These are phyloP conservation scores for Tetraselmis striata DNA, from an alignment of 139 green algal species.

Conservation along the genomic window DNA sequence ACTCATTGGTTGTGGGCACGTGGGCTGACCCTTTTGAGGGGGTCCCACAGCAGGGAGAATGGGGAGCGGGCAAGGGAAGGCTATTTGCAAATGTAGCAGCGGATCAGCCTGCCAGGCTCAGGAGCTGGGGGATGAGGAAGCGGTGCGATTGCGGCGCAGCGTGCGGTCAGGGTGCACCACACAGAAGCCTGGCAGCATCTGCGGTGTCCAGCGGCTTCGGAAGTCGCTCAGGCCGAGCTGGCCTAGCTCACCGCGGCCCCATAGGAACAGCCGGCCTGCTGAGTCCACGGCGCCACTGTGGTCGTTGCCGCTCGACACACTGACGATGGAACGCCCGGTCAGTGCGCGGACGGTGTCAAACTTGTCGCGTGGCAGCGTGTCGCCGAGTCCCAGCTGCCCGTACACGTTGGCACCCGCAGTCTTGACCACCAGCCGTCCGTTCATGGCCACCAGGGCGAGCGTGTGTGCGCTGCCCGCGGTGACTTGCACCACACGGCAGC, in stretches of 20 bases:
- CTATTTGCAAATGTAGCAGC: no score
- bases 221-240: slow-evolving; percentile 69
- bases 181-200: slow-evolving; percentile 33
- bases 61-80: no score
- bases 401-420: slow-evolving; percentile 56
- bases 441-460: slow-evolving; percentile 40
- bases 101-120: no score
- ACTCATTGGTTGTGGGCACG: no score
- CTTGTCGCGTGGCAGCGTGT: slow-evolving; percentile 17
- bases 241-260: slow-evolving; percentile 67
- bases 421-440: slow-evolving; percentile 39
- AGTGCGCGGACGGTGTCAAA: slow-evolving; percentile 42
- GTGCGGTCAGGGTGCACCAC: slow-evolving; percentile 48
- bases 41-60: no score
- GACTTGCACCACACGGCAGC: not conserved
- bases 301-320: slow-evolving; percentile 56
- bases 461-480: slow-evolving; percentile 44
- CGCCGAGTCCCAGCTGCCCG: slow-evolving; percentile 69
- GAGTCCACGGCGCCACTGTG: slow-evolving; percentile 54
- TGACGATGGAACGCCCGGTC: slow-evolving; percentile 28
- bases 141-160: slow-evolving; percentile 41
- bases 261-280: slow-evolving; percentile 55
- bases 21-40: no score
- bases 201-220: slow-evolving; percentile 39
- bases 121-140: not conserved